Evolutionary conservation across 2,329 filamentous ascomycete species (phyloP).

Genomic region (Xylariomycetidae sp.): DNA sequence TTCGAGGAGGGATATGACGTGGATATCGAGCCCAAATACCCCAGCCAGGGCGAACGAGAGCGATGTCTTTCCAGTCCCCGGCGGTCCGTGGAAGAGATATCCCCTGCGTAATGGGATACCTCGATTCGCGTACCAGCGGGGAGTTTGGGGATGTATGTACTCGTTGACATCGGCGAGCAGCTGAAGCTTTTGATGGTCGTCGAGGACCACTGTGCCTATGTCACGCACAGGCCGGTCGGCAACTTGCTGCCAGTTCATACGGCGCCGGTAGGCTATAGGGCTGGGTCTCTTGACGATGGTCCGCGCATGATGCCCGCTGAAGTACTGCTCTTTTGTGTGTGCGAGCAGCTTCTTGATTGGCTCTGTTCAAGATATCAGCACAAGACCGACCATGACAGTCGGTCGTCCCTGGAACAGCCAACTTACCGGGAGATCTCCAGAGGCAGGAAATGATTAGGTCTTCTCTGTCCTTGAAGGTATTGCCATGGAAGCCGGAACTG

Average conservation of each 20-base stretch:
- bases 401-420: background rate
- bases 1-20: constrained; percentile 56
- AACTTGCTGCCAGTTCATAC: constrained; percentile 48
- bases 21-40: constrained; percentile 60
- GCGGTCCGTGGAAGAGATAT: constrained; percentile 72
- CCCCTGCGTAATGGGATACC: constrained; percentile 73
- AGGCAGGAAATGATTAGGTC: constrained; percentile 49
- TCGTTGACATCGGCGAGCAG: constrained; percentile 70
- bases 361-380: too few species aligned
- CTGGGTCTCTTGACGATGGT: constrained; percentile 52
- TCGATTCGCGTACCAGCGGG: constrained; percentile 66
- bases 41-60: constrained; percentile 61
- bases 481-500: constrained; percentile 24
- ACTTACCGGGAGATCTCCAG: constrained; percentile 36
- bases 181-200: constrained; percentile 57
- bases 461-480: constrained; percentile 44
- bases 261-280: constrained; percentile 37
- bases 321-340: constrained; percentile 47
- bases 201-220: constrained; percentile 70
- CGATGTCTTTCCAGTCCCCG: constrained; percentile 67
- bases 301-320: constrained; percentile 46
- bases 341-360: constrained; percentile 52
- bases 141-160: constrained; percentile 65
- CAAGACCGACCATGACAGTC: background rate
- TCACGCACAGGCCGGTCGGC: constrained; percentile 60